These are phyloP conservation scores for Trapa bicornis DNA, from an alignment of 345 rosid genomes.

Conservation along the genomic window DNA sequence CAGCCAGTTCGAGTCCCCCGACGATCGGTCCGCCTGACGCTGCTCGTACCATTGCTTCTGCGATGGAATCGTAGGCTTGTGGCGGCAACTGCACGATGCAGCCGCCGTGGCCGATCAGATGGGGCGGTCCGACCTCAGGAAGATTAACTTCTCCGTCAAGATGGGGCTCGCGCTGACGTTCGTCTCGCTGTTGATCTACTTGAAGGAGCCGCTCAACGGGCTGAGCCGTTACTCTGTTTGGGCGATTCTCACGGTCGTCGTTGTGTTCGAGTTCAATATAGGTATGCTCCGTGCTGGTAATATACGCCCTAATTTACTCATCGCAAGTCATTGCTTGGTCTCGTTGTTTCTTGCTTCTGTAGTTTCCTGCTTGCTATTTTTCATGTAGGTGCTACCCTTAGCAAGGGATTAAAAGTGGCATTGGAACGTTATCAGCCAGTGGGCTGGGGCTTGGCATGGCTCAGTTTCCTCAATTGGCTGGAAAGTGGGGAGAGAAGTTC, in stretches of 20 bases:
- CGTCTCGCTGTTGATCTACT: constrained; percentile 57
- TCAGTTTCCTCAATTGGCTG: constrained; percentile 50
- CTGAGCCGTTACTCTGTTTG: constrained; percentile 64
- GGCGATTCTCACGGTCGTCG: constrained; percentile 91
- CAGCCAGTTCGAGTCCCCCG: constrained; percentile 17
- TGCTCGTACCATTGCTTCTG: constrained; percentile 22
- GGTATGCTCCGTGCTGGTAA: constrained; percentile 23
- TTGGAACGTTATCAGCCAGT: constrained; percentile 91
- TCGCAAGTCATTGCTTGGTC: neutral
- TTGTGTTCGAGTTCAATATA: constrained; percentile 87
- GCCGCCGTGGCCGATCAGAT: constrained; percentile 38
- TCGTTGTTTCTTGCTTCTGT: neutral
- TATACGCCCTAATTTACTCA: neutral
- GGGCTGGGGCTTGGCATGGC: constrained; percentile 86
- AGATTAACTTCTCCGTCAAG: constrained; percentile 74
- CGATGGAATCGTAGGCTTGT: constrained; percentile 21
- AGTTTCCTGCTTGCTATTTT: neutral
- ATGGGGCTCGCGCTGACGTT: constrained; percentile 68
- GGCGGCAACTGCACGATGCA: constrained; percentile 21
- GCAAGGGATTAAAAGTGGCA: constrained; percentile 81
- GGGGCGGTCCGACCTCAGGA: constrained; percentile 84
- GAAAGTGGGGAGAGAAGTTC: constrained; percentile 56
- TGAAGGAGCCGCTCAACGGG: constrained; percentile 45
- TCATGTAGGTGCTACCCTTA: constrained; percentile 72
- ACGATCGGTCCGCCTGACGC: neutral